Conservation (phyloP, 2,329 filamentous ascomycete genomes). For the Apiospora sp. region DNA sequence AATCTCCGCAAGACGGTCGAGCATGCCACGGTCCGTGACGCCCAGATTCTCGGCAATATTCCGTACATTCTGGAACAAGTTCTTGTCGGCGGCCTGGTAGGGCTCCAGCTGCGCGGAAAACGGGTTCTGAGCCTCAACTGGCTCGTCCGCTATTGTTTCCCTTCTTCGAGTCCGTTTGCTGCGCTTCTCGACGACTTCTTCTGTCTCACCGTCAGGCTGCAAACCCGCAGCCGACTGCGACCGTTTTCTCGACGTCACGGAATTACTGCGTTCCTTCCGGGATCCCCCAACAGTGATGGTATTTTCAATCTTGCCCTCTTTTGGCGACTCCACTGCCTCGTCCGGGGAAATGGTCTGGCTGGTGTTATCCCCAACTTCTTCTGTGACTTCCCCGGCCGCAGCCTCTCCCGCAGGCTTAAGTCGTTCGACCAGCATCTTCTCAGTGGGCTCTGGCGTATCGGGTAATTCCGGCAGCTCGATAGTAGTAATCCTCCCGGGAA, state of each 20-base stretch:
- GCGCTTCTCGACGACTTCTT: constrained; percentile 66
- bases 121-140: constrained; percentile 58
- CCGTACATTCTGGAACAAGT: constrained; percentile 63
- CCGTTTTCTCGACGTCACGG: constrained; percentile 61
- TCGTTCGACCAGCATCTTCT: constrained; percentile 36
- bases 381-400: constrained; percentile 29
- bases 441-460: constrained; percentile 40
- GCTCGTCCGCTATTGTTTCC: constrained; percentile 63
- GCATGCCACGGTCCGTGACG: constrained; percentile 56
- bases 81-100: constrained; percentile 63
- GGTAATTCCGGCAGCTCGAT: constrained; percentile 48
- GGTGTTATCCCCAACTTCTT: constrained; percentile 19
- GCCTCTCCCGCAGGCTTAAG: constrained; percentile 29
- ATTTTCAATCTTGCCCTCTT: background rate
- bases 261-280: constrained; percentile 45
- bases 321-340: constrained; percentile 48
- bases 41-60: constrained; percentile 64
- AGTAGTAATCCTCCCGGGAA: constrained; percentile 44
- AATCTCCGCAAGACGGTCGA: constrained; percentile 56
- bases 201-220: constrained; percentile 58
- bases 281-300: background rate
- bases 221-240: constrained; percentile 70
- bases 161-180: constrained; percentile 72
- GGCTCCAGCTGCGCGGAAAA: constrained; percentile 64
- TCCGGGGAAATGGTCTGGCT: constrained; percentile 32